Percentiles rank a stretch among this genome's conserved stretches.
Evolutionary conservation across 176 grass and related monocot species (phyloP).

Genomic region (Eremochloa ophiuroides): DNA sequence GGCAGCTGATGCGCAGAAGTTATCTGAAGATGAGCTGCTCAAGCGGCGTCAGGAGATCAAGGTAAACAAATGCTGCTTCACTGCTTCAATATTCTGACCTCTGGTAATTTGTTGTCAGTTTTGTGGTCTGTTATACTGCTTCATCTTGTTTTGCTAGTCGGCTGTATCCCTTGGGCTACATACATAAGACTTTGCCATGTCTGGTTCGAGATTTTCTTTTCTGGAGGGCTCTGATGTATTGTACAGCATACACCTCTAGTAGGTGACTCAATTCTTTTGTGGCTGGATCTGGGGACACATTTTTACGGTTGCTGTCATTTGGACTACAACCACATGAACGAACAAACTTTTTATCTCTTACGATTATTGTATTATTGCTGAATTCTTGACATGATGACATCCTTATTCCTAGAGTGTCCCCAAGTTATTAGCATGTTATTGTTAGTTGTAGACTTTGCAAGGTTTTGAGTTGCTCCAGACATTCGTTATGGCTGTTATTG

Average conservation of each 20-base stretch:
- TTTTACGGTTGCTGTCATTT: neutral
- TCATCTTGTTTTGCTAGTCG: neutral
- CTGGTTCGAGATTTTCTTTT: neutral
- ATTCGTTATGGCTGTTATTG: neutral
- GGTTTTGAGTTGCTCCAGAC: neutral
- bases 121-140: neutral
- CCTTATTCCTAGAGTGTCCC: neutral
- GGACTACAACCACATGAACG: neutral
- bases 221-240: neutral
- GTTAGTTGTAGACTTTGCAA: neutral
- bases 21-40: slow-evolving; percentile 58
- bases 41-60: slow-evolving; percentile 71
- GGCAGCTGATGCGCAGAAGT: slow-evolving; percentile 50
- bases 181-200: neutral
- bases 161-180: neutral
- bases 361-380: neutral
- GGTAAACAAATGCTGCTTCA: slow-evolving; percentile 38
- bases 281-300: neutral
- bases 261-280: neutral
- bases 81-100: neutral
- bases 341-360: neutral
- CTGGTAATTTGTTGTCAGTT: neutral
- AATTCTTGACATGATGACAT: neutral
- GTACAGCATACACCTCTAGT: neutral
- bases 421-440: neutral